Base-by-base conservation (phyloP, 345 rosid genomes). In the Hevea brasiliensis region DNA sequence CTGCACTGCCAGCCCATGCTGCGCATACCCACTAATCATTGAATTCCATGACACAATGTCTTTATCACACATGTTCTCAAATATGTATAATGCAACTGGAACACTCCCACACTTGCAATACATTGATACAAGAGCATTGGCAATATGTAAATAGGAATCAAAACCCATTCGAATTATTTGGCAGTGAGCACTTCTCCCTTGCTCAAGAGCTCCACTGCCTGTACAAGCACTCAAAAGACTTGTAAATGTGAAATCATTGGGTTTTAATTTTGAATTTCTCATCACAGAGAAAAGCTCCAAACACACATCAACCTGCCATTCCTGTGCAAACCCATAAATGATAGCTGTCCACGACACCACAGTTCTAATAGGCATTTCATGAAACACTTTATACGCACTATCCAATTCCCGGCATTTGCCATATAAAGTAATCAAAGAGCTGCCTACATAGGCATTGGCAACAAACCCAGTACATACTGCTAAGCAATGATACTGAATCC, bases 11-110 rank as follows among this genome's bases (percentile, higher is more conserved):
- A 88, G 83, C 3, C 98, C 99, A 50, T 88, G 86, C 76, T 87
- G 98, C 8, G 96, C 92, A 76, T 84, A 89, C n/a, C 98, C 99
- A 41, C 89, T 90, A 58, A 94, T 90, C 96, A 94, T 92, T 0
- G 98, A 92, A 81, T 94, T 94, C 99, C 99, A 94, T 0, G 98
- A 90, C 45, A 94, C 89, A 0, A 81, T 79, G 67, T 94, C 98
- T 81, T 76, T 88, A 15, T n/a, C 62, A 8, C 9, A 8, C 76
- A 81, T 83, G 61, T 56, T 74, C 14, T 84, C 76, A 67, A 90
- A 94, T 42, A 92, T 67, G 71, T 50, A 51, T 0, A 79, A 44
- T 5, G 94, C 92, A 44, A 86, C 90, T 1, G 84, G 86, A 67
- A 87, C 65, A 55, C 75, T 84, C 3, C 97, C 99, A 62, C 92